Evolutionary conservation across 1,284 basidiomycete species (phyloP).

Genomic region (Sporisorium sorghi): DNA sequence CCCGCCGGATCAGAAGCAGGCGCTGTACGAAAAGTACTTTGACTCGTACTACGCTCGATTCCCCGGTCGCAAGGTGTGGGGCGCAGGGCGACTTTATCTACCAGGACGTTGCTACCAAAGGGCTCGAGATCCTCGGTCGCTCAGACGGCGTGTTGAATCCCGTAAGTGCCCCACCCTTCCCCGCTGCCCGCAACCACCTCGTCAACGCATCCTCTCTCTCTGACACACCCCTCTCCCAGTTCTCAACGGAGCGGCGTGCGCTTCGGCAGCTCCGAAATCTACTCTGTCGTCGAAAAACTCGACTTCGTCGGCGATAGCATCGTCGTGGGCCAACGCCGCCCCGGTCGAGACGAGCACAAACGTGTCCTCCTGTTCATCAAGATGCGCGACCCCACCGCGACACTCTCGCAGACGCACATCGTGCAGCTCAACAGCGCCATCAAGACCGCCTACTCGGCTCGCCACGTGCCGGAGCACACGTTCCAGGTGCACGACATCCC

Average conservation of each 20-base stretch:
- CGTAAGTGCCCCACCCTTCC: conserved; percentile 57
- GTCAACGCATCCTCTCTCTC: no score
- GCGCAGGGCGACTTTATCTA: conserved; percentile 58
- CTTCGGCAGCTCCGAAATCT: conserved; percentile 85
- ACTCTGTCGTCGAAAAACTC: conserved; percentile 76
- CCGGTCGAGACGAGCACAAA: conserved; percentile 60
- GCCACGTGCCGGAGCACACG: conserved; percentile 65
- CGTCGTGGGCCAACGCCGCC: conserved; percentile 61
- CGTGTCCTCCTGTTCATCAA: conserved; percentile 67
- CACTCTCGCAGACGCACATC: conserved; percentile 36
- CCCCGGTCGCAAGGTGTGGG: conserved; percentile 45
- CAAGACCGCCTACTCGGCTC: conserved; percentile 50
- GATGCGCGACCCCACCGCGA: conserved; percentile 42
- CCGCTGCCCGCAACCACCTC: background rate
- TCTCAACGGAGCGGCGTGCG: conserved; percentile 76
- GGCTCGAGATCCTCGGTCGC: conserved; percentile 81
- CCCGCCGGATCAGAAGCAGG: conserved; percentile 49
- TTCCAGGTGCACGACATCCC: conserved; percentile 59
- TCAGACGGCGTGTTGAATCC: conserved; percentile 73
- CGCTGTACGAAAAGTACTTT: conserved; percentile 63
- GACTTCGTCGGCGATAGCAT: conserved; percentile 63
- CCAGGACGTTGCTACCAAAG: conserved; percentile 71
- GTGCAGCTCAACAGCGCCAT: conserved; percentile 57
- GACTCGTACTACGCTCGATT: conserved; percentile 68
- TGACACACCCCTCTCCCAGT: no score